Conservation (phyloP, 2,329 filamentous ascomycete species). For the Phyllachora maydis region DNA sequence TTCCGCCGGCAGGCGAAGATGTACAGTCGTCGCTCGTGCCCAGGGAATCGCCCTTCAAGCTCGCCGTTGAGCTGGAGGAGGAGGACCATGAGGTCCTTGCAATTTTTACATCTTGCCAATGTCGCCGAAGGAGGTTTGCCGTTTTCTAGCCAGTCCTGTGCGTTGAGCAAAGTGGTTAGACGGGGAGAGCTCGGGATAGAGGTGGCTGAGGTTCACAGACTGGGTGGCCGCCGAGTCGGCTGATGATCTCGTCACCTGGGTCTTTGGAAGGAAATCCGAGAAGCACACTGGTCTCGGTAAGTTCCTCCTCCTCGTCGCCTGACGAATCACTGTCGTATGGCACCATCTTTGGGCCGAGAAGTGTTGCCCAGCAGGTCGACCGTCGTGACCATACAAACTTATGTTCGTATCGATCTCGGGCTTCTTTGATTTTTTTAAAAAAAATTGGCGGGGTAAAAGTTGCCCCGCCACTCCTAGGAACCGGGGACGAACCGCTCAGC, state of each 20-base stretch:
- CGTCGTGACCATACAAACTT: no score
- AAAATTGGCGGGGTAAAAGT: constrained; percentile 9
- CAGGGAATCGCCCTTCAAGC: constrained; percentile 66
- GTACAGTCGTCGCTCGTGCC: constrained; percentile 74
- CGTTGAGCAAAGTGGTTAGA: constrained; percentile 5
- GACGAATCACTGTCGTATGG: constrained; percentile 79
- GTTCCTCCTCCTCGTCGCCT: constrained; percentile 44
- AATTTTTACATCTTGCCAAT: constrained; percentile 70
- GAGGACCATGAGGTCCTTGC: constrained; percentile 64
- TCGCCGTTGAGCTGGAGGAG: constrained; percentile 85
- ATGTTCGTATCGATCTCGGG: no score
- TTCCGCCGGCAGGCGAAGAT: constrained; percentile 65
- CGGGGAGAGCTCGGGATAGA: no score
- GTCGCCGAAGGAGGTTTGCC: constrained; percentile 49
- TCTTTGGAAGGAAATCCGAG: constrained; percentile 78
- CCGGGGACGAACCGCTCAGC: no score
- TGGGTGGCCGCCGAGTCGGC: constrained; percentile 69
- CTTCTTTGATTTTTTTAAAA: no score
- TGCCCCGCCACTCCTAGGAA: no score
- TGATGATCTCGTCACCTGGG: constrained; percentile 60
- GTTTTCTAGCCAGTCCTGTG: constrained; percentile 67
- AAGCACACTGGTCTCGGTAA: constrained; percentile 68
- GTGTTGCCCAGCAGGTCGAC: no score
- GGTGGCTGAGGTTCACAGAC: constrained; percentile 28
- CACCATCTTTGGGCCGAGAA: constrained; percentile 28